Conservation (phyloP, 169 alveolate species). For the Eimeria necatrix region DNA sequence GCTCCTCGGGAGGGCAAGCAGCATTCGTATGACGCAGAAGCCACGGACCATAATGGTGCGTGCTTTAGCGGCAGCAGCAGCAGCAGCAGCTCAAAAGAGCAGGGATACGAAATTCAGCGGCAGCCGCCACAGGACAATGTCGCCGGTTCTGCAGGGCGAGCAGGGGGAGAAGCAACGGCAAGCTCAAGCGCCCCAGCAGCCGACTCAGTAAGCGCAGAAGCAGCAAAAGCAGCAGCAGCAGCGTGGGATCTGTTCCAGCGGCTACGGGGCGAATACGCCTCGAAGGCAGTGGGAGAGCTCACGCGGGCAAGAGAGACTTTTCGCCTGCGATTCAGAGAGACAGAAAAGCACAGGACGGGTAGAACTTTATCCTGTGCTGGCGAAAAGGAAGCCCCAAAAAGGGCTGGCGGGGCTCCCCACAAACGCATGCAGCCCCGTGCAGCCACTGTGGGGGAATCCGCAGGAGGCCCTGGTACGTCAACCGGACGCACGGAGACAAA, state of each 20-base stretch:
- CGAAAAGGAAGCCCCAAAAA: not conserved
- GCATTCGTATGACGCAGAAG: not conserved
- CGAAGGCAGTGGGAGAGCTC: conserved; percentile 62
- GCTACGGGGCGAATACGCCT: conserved; percentile 26
- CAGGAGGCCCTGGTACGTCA: no score
- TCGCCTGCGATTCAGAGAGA: not conserved
- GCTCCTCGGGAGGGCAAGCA: not conserved
- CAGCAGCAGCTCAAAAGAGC: not conserved
- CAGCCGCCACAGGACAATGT: not conserved
- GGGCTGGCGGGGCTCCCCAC: not conserved
- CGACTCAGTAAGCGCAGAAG: not conserved
- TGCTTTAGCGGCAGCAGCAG: conserved; percentile 25
- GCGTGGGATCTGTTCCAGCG: conserved; percentile 57
- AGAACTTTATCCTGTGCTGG: conserved; percentile 2
- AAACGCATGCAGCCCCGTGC: not conserved
- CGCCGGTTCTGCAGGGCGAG: not conserved
- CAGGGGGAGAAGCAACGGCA: conserved; percentile 26
- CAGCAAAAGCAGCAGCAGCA: conserved; percentile 65
- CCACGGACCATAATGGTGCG: not conserved
- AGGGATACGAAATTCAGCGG: not conserved
- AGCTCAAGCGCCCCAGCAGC: not conserved
- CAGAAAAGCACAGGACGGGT: conserved; percentile 25
- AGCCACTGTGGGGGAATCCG: not conserved
- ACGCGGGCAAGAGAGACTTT: conserved; percentile 10
- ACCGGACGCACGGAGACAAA: no score